Evolutionary conservation across 257 asterid genomes (phyloP).

Genomic region (Scutellaria galericulata): DNA sequence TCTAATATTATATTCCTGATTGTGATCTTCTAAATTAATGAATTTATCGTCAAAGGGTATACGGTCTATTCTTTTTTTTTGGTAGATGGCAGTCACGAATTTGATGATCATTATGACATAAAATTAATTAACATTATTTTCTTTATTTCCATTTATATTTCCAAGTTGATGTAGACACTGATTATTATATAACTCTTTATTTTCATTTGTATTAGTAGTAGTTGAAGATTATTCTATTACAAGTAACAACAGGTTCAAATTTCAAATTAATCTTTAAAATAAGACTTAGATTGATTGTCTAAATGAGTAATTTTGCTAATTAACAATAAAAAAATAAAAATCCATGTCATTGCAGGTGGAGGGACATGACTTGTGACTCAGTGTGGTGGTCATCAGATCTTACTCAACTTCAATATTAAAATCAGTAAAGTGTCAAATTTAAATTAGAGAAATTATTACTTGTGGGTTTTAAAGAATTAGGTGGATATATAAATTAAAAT

Average conservation of each 20-base stretch:
- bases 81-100: not conserved
- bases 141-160: not conserved
- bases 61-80: not conserved
- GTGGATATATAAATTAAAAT: not conserved
- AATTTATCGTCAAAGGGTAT: no score
- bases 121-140: not conserved
- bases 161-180: conserved; percentile 7
- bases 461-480: conserved; percentile 18
- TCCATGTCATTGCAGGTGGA: not conserved
- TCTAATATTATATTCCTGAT: no score
- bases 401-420: not conserved
- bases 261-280: not conserved
- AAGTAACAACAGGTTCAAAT: not conserved
- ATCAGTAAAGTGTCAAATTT: conserved; percentile 16
- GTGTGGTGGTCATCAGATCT: not conserved
- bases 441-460: not conserved
- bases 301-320: not conserved
- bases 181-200: not conserved
- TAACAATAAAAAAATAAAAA: no score
- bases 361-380: not conserved
- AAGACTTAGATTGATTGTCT: not conserved
- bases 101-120: not conserved
- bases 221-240: conserved; percentile 9
- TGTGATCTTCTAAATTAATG: no score
- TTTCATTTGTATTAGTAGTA: not conserved